Evolutionary conservation across 1,284 basidiomycete species (phyloP), one percentile per base, ranked within the genome.

Genomic region (Phylloboletellus chloephorus): DNA sequence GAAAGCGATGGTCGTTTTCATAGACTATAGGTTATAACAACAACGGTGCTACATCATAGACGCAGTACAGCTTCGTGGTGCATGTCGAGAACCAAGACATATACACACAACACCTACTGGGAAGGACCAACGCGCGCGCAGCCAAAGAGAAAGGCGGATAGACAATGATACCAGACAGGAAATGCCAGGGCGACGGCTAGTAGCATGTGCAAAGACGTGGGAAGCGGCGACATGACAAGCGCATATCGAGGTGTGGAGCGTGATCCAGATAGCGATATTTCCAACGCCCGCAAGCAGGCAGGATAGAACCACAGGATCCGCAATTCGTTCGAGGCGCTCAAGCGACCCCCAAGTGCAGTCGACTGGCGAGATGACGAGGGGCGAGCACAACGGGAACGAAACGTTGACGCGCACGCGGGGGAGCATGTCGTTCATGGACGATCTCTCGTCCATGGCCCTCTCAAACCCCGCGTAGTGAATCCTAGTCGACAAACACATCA

Each of bases 51-150:
- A 60, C 58, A 61, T 62, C 58, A 21, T 51, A 16, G 44, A 61
- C 39, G 54, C 43, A 64, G 60, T 53, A 61, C 52, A 50, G 37
- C 46, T 46, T 22, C n/a, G n/a, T n/a, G 43, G 58, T 61, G 50
- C 52, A 58, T 44, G 58, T 64, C 57, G 38, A 26, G 46, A 47
- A 32, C 26, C 45, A 46, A 41, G 59, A 51, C 60, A 53, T 20
- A 43, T 61, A 61, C 58, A 59, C 50, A 49, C 44, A 49, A 49
- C 58, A 63, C 60, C 61, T 64, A 64, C 61, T 60, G 46, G 48
- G 60, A 54, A 64, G 51, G 46, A 54, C 57, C 22, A 53, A 24
- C 39, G 45, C 32, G 41, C 19, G 45, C 35, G 47, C 48, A 53
- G 48, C 49, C 56, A 44, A 39, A 53, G 49, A 43, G 53, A 55